Evolutionary conservation across 768 basidiomycete genomes (phyloP).

Genomic region (Jaapia argillacea): DNA sequence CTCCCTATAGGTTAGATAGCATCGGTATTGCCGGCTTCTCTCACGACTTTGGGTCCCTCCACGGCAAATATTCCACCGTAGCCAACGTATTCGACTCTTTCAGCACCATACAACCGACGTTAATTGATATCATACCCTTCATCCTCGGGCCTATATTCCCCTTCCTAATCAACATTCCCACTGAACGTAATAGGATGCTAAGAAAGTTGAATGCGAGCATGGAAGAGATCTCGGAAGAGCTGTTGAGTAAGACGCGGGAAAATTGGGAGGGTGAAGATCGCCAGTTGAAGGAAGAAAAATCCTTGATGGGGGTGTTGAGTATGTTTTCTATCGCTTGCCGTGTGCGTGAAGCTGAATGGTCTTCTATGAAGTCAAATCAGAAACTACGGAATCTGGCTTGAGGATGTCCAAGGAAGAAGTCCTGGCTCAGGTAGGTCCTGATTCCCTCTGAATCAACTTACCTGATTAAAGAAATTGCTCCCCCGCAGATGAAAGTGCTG

Average conservation of each 20-base stretch:
- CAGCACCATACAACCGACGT: constrained; percentile 6
- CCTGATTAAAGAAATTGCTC: constrained; percentile 1
- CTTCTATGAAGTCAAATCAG: too few relatives aligned
- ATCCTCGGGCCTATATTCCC: constrained; percentile 21
- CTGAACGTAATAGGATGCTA: constrained; percentile 14
- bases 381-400: constrained; percentile 19
- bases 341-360: not conserved
- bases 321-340: constrained; percentile 2
- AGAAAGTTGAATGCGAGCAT: constrained; percentile 18
- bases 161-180: constrained; percentile 21
- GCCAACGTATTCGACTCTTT: constrained; percentile 15
- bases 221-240: constrained; percentile 21
- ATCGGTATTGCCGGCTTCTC: constrained; percentile 53
- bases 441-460: constrained; percentile 5
- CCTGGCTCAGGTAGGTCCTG: constrained; percentile 21
- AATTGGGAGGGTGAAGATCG: constrained; percentile 21
- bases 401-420: constrained; percentile 32
- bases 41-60: constrained; percentile 43
- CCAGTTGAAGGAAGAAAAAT: constrained; percentile 21
- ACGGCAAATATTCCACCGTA: constrained; percentile 34
- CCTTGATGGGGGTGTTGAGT: constrained; percentile 29
- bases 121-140: constrained; percentile 9
- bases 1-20: constrained; percentile 36
- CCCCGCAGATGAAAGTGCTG: constrained; percentile 25
- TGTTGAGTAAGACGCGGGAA: constrained; percentile 22